phyloP scores from a whole-genome alignment of 257 asterid species.

The Capsicum baccatum region DNA sequence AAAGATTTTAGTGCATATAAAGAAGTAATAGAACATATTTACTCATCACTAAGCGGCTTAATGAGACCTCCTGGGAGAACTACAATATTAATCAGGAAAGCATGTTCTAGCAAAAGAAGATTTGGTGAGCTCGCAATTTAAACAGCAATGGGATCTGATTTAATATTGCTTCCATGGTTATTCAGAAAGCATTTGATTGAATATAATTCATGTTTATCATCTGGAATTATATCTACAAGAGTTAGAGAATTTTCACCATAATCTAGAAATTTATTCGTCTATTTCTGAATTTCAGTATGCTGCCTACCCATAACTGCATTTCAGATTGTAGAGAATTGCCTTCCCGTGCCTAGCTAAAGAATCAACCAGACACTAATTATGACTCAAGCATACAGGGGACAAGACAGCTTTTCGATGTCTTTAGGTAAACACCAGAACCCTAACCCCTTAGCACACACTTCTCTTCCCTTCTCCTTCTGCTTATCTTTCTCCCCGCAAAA shows the following conservation, averaged over 20 bases:
- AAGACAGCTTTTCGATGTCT: background rate
- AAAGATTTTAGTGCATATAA: background rate
- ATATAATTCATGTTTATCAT: constrained; percentile 19
- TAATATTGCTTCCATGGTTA: background rate
- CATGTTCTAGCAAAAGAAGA: constrained; percentile 2
- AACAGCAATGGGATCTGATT: constrained; percentile 4
- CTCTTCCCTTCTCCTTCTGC: background rate
- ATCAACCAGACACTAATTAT: constrained; percentile 24
- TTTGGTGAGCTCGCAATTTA: background rate
- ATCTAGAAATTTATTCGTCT: background rate
- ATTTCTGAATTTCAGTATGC: background rate
- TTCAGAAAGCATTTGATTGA: constrained; percentile 3
- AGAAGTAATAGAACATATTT: background rate
- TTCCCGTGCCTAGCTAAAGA: constrained; percentile 6
- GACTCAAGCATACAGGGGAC: background rate
- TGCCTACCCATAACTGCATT: background rate
- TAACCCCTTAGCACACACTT: background rate
- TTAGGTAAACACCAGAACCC: constrained; percentile 26
- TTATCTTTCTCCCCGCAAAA: constrained; percentile 21
- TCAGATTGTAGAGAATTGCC: constrained; percentile 18
- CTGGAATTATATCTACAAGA: constrained; percentile 11
- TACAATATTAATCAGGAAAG: constrained; percentile 7
- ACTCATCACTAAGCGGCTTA: background rate
- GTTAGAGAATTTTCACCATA: background rate
- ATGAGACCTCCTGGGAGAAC: background rate